Evolutionary conservation across 1,139 yeast species (phyloP).

Genomic region (Pichia sp.): DNA sequence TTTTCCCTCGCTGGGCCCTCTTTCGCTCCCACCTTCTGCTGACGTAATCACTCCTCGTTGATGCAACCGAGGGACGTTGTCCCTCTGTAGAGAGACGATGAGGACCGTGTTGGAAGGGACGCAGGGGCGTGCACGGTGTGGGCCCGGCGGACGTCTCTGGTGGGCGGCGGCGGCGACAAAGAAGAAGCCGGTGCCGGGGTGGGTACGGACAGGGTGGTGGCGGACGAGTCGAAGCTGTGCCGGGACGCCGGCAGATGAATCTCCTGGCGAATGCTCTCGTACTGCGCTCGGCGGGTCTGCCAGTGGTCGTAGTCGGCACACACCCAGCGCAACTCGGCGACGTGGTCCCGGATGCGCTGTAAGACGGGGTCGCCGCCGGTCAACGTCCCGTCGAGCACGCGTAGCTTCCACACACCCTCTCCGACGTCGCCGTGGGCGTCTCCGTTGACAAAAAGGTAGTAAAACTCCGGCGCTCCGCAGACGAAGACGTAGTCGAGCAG

Average conservation of each 20-base stretch:
- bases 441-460: slow-evolving; percentile 5
- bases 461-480: slow-evolving; percentile 8
- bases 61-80: neutral
- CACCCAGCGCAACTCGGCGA: slow-evolving; percentile 2
- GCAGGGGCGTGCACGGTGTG: neutral
- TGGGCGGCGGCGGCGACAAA: neutral
- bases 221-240: slow-evolving; percentile 9
- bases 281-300: slow-evolving; percentile 4
- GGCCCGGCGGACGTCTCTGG: neutral
- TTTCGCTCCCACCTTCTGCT: neutral
- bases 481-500: slow-evolving; percentile 3
- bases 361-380: neutral
- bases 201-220: neutral
- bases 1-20: neutral
- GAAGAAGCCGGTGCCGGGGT: neutral
- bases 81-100: neutral
- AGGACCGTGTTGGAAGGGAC: neutral
- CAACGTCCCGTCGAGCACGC: neutral
- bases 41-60: neutral
- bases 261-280: slow-evolving; percentile 8
- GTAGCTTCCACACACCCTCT: slow-evolving; percentile 4
- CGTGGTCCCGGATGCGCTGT: neutral
- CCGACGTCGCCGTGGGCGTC: slow-evolving; percentile 3
- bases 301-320: slow-evolving; percentile 5
- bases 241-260: slow-evolving; percentile 10